Percentiles rank a stretch among this genome's conserved stretches.
Evolutionary conservation across 1,139 yeast genomes (phyloP).

Genomic region (Spencermartinsiella ligniputridi): DNA sequence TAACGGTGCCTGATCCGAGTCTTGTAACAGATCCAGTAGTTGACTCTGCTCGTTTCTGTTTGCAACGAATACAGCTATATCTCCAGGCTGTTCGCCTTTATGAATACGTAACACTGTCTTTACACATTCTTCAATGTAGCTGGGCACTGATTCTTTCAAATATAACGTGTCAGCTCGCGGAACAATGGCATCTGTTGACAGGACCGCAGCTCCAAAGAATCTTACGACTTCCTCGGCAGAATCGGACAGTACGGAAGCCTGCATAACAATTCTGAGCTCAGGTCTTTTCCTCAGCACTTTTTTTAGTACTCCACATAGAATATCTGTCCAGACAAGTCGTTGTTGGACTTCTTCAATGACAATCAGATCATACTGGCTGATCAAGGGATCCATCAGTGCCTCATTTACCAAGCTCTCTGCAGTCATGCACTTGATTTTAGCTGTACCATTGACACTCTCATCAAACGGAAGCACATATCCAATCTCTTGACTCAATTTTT

Average conservation of each 20-base stretch:
- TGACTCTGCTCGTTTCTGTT: constrained; percentile 90
- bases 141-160: constrained; percentile 67
- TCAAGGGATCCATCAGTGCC: constrained; percentile 55
- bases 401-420: constrained; percentile 79
- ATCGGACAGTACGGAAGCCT: constrained; percentile 45
- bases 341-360: constrained; percentile 91
- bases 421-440: constrained; percentile 66
- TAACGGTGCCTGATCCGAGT: not conserved
- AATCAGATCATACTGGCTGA: constrained; percentile 63
- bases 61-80: constrained; percentile 70
- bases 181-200: not conserved
- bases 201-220: constrained; percentile 42
- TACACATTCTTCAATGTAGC: constrained; percentile 68
- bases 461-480: constrained; percentile 66
- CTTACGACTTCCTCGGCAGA: constrained; percentile 45
- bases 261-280: constrained; percentile 46
- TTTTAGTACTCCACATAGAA: constrained; percentile 65
- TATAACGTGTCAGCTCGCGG: constrained; percentile 51
- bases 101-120: constrained; percentile 69
- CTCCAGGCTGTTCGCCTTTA: constrained; percentile 41
- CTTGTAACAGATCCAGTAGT: constrained; percentile 35
- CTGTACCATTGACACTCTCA: constrained; percentile 49
- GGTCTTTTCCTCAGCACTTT: constrained; percentile 39
- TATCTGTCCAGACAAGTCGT: constrained; percentile 71
- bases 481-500: constrained; percentile 40